Evolutionary conservation across 352 stramenopile species (phyloP), one percentile per base, ranked within the genome.

Genomic region (Pythium plurisporium): DNA sequence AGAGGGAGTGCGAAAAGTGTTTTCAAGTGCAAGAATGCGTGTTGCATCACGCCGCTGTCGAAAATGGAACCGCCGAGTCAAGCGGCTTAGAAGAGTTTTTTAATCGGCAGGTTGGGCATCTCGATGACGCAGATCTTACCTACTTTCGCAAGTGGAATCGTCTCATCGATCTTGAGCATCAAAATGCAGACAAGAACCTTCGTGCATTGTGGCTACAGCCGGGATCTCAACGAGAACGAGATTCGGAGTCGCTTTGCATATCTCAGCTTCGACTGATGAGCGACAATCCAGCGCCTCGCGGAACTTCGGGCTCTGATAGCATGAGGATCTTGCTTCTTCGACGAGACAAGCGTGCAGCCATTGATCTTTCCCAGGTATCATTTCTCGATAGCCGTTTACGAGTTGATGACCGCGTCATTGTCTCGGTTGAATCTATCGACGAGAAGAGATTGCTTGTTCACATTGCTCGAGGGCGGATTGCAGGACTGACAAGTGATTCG

Each of bases 1-100:
- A 70, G 10, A 55, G 65, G 19, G 80, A 92, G 5, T 97, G 89
- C 34, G 69, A 78, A 26, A 65, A 73, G 15, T 97, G 89, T 53
- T 97, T 94, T 54, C 82, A 94, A 42, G 19, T 79, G 15, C 62
- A 91, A 40, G 86, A 95, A 50, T 96, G 89, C 45, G 67, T 96
- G n/a, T 58, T 96, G 22, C 79, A 94, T 52, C 89, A 96, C 54
- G 71, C 73, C 15, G 80, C 83, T 4, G 72, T 84, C 0, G 87
- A 96, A 45, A 85, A 86, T 46, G 86, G 88, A 26, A 86, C 65
- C 37, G 51, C 59, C 2, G 66, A 79, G 50, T 89, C 80, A 4
- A 91, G 82, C 58, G 84, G 68, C 6, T 69, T 92, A 15, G 77
- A 79, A 25, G 82, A 91, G 12, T 14, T 89, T 4, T 94, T 94